A percentile compares a stretch with the other conserved stretches of the same genome.
These are phyloP conservation scores for Theileria luwenshuni DNA, from an alignment of 169 alveolate genomes.

Conservation along the genomic window DNA sequence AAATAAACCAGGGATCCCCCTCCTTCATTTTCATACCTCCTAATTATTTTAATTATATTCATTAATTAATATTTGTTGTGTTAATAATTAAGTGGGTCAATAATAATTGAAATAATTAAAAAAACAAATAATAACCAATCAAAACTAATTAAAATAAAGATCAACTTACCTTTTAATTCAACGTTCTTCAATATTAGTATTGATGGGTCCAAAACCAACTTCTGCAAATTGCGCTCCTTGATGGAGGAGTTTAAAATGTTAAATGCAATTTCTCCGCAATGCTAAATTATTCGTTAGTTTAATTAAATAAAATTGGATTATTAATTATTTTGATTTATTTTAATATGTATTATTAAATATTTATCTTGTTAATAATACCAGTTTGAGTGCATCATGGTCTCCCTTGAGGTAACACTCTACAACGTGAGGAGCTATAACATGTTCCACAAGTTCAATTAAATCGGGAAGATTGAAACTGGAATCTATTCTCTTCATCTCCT, in stretches of 20 bases:
- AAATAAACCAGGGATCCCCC: slow-evolving; percentile 85
- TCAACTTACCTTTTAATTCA: slow-evolving; percentile 81
- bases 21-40: slow-evolving; percentile 73
- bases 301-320: background rate
- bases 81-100: background rate
- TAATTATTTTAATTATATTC: background rate
- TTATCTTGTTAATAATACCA: slow-evolving; percentile 3
- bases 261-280: slow-evolving; percentile 86
- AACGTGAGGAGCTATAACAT: slow-evolving; percentile 84
- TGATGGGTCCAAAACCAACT: slow-evolving; percentile 79
- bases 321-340: background rate
- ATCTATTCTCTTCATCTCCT: slow-evolving; percentile 87
- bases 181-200: slow-evolving; percentile 81
- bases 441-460: slow-evolving; percentile 82
- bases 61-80: slow-evolving; percentile 1
- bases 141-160: background rate
- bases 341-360: background rate
- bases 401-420: slow-evolving; percentile 84
- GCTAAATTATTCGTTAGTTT: slow-evolving; percentile 52
- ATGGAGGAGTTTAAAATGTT: slow-evolving; percentile 80
- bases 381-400: slow-evolving; percentile 75
- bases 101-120: too few relatives aligned
- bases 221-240: slow-evolving; percentile 75
- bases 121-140: background rate
- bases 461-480: slow-evolving; percentile 84